Evolutionary conservation across 2,329 filamentous ascomycete genomes (phyloP).

Genomic region (Triangularia verruculosa): DNA sequence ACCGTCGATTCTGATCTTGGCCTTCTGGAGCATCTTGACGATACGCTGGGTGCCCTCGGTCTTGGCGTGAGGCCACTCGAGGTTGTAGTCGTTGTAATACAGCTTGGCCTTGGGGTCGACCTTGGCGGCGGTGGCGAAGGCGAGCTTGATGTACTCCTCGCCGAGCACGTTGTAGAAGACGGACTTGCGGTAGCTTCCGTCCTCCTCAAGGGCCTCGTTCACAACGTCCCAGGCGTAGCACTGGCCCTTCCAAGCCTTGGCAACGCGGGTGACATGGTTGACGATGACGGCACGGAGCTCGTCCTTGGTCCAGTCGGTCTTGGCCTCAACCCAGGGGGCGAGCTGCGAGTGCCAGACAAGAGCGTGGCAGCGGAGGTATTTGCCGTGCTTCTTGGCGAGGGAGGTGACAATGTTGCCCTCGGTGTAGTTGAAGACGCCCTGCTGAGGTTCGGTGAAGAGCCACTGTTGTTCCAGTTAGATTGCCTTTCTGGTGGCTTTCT

Average conservation of each 20-base stretch:
- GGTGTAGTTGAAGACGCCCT: conserved; percentile 58
- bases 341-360: conserved; percentile 47
- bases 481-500: not conserved
- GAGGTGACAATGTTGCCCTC: conserved; percentile 51
- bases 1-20: conserved; percentile 47
- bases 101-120: conserved; percentile 51
- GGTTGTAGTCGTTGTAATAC: conserved; percentile 61
- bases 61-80: conserved; percentile 48
- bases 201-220: conserved; percentile 56
- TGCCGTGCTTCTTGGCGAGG: conserved; percentile 41
- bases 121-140: conserved; percentile 48
- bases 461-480: conserved; percentile 42
- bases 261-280: conserved; percentile 51
- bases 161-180: conserved; percentile 53
- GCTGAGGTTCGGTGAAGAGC: conserved; percentile 58
- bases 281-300: conserved; percentile 50
- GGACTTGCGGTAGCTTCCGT: conserved; percentile 46
- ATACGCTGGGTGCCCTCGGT: conserved; percentile 43
- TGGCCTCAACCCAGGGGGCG: conserved; percentile 46
- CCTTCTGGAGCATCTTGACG: conserved; percentile 41
- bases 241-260: conserved; percentile 45
- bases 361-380: conserved; percentile 58
- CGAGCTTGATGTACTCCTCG: conserved; percentile 50
- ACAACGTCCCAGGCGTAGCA: conserved; percentile 58
- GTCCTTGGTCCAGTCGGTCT: conserved; percentile 46